Evolutionary conservation across 495 filamentous ascomycete genomes (phyloP), one percentile per base, ranked within the genome.

Genomic region (Parmelia sp.): DNA sequence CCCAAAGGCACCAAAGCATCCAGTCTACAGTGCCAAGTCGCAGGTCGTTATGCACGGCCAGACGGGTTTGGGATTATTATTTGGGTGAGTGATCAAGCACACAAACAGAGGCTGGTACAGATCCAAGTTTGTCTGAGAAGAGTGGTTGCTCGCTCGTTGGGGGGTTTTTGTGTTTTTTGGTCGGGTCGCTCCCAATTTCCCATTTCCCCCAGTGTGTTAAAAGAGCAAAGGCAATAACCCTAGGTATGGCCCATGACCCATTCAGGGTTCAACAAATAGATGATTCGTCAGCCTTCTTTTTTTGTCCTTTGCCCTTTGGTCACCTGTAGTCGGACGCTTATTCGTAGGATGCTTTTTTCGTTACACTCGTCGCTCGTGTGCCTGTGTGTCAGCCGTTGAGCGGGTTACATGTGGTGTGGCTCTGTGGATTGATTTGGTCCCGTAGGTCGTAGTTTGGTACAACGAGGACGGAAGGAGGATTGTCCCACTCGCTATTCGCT

Each of bases 181-280:
- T n/a, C n/a, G 57, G 39, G 60, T 63, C 47, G 60, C 27, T 66
- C 60, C 21, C 57, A 69, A 69, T 69, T 63, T 66, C 67, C 64
- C 59, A n/a, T n/a, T n/a, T n/a, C n/a, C n/a, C n/a, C n/a, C n/a
- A n/a, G n/a, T n/a, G n/a, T n/a, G n/a, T n/a, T n/a, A n/a, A n/a
- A n/a, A n/a, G n/a, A n/a, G n/a, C n/a, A n/a, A n/a, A n/a, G n/a
- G n/a, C n/a, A n/a, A n/a, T n/a, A n/a, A n/a, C n/a, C n/a, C n/a
- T n/a, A n/a, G n/a, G n/a, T n/a, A n/a, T 33, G 51, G 51, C 29
- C 51, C 2, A 14, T n/a, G n/a, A n/a, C n/a, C n/a, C n/a, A 33
- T 55, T 55, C 51, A 55, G 51, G 29, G 51, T 55, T 55, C 29
- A n/a, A n/a, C n/a, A 39, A 29, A 15, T 25, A 27, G 36, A 33